These are phyloP conservation scores for Rhypophila decipiens DNA, from an alignment of 495 filamentous ascomycete species.

Conservation along the genomic window DNA sequence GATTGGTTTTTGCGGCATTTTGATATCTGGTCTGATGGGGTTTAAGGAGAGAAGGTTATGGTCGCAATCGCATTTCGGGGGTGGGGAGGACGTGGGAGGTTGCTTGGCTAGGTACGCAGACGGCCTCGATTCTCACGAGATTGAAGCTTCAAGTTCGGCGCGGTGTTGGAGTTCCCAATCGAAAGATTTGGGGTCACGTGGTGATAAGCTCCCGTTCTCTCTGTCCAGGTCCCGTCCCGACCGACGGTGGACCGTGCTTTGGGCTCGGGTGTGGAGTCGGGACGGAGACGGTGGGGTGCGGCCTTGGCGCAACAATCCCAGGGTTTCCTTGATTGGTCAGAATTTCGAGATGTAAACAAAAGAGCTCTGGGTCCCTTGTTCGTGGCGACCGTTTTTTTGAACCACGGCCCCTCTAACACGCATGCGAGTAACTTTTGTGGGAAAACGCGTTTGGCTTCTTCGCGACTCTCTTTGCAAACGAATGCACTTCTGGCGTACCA, in stretches of 20 bases:
- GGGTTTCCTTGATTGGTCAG: conserved; percentile 13
- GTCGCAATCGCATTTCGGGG: conserved; percentile 17
- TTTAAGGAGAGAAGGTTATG: not conserved
- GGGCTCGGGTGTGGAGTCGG: not conserved
- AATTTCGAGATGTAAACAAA: conserved; percentile 26
- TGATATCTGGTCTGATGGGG: not conserved
- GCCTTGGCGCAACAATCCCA: not conserved
- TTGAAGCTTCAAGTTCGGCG: not conserved
- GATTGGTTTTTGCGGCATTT: conserved; percentile 45
- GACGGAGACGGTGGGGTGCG: not conserved
- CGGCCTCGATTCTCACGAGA: no score
- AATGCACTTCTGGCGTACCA: no score
- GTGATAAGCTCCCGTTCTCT: conserved; percentile 11
- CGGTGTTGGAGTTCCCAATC: not conserved
- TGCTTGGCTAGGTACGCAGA: no score
- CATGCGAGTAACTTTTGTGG: not conserved
- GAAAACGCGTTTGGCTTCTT: not conserved
- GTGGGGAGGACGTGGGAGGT: no score
- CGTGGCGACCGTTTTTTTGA: no score
- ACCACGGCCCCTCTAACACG: not conserved
- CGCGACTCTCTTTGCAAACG: no score
- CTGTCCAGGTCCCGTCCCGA: no score
- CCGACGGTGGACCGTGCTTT: no score
- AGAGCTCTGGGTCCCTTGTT: not conserved
- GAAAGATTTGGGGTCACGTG: conserved; percentile 24